These are phyloP conservation scores for Russula earlei DNA, from an alignment of 768 basidiomycete species.

Conservation along the genomic window DNA sequence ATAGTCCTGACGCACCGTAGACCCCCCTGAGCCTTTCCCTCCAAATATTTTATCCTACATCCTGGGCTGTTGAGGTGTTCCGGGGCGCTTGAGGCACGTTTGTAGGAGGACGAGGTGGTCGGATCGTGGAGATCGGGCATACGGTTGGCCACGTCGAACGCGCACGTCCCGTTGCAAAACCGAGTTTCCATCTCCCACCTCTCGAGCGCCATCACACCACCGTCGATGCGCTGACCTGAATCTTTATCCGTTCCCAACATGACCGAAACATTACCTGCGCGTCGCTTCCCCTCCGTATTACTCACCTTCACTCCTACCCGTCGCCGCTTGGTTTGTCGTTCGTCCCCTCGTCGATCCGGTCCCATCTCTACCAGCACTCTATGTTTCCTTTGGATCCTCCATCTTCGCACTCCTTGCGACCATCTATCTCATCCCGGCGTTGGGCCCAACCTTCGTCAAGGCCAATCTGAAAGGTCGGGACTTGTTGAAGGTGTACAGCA, in stretches of 20 bases:
- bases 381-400: slow-evolving; percentile 75
- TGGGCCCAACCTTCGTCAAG: slow-evolving; percentile 70
- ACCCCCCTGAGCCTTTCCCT: slow-evolving; percentile 54
- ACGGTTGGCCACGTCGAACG: slow-evolving; percentile 8
- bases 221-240: not conserved
- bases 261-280: slow-evolving; percentile 10
- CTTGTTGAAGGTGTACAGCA: slow-evolving; percentile 70
- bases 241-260: not conserved
- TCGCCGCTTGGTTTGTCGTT: slow-evolving; percentile 64
- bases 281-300: slow-evolving; percentile 27
- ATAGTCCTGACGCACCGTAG: slow-evolving; percentile 38
- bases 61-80: slow-evolving; percentile 25
- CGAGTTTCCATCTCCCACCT: not conserved
- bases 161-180: not conserved
- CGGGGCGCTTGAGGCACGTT: not conserved
- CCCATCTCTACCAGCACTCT: slow-evolving; percentile 62
- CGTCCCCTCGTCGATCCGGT: slow-evolving; percentile 62
- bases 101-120: slow-evolving; percentile 2
- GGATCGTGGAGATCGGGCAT: slow-evolving; percentile 14
- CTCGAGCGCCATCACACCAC: not conserved
- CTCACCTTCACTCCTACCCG: slow-evolving; percentile 53
- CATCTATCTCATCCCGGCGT: slow-evolving; percentile 68
- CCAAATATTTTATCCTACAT: slow-evolving; percentile 36
- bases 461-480: slow-evolving; percentile 83
- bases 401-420: slow-evolving; percentile 73